Percentiles rank a stretch among this genome's conserved stretches.
phyloP scores from a whole-genome alignment of 1,139 yeast species.

The Scheffersomyces stambukii region DNA sequence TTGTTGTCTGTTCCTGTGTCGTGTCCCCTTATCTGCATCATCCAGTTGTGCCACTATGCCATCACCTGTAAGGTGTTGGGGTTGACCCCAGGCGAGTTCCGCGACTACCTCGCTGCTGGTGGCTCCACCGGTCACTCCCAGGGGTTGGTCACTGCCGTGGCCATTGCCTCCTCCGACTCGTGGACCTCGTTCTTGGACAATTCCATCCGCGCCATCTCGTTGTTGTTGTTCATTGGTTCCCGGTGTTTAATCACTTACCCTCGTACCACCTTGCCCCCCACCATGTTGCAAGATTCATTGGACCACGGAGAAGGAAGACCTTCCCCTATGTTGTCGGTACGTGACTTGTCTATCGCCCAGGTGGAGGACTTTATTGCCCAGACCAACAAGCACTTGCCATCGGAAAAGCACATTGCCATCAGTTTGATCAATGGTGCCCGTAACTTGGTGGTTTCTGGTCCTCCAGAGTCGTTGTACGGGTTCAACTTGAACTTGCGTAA shows the following conservation, averaged over 20 bases:
- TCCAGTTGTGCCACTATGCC: conserved; percentile 91
- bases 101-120: conserved; percentile 50
- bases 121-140: conserved; percentile 99
- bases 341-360: conserved; percentile 78
- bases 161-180: conserved; percentile 77
- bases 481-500: conserved; percentile 87
- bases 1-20: conserved; percentile 88
- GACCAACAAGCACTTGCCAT: conserved; percentile 91
- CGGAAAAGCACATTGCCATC: conserved; percentile 83
- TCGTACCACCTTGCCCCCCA: conserved; percentile 89
- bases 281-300: conserved; percentile 87
- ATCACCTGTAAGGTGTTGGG: conserved; percentile 84
- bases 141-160: conserved; percentile 92
- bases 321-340: conserved; percentile 92
- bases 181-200: conserved; percentile 80
- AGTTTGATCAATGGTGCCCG: conserved; percentile 94
- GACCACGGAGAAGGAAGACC: conserved; percentile 96
- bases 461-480: conserved; percentile 98
- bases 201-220: conserved; percentile 73
- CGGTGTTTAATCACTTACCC: conserved; percentile 90
- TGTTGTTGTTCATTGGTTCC: conserved; percentile 89
- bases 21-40: conserved; percentile 92
- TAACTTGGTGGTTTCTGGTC: conserved; percentile 93
- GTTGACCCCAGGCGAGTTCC: conserved; percentile 83
- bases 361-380: conserved; percentile 75